A percentile compares a stretch with the other conserved stretches of the same genome.
Conservation (phyloP, 2,329 filamentous ascomycete species). For the Colletotrichum horii region DNA sequence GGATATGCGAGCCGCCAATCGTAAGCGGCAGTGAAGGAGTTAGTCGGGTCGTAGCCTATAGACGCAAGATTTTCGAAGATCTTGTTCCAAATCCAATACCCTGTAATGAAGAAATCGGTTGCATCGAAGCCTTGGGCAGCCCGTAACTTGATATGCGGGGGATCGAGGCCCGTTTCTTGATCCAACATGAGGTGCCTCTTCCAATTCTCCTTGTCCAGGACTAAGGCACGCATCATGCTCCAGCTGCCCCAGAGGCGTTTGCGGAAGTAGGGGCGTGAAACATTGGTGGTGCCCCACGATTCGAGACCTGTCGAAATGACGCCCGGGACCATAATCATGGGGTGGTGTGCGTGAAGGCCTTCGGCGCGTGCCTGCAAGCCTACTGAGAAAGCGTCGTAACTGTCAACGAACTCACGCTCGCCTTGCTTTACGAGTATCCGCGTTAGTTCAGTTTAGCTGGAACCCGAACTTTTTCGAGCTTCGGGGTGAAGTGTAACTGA, state of each 20-base stretch:
- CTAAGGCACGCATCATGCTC: constrained; percentile 97
- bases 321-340: constrained; percentile 95
- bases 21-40: constrained; percentile 73
- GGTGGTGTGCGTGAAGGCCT: constrained; percentile 81
- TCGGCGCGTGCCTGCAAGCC: constrained; percentile 82
- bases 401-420: constrained; percentile 81
- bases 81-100: constrained; percentile 99
- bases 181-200: constrained; percentile 98
- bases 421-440: constrained; percentile 62
- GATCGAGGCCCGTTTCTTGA: constrained; percentile 87
- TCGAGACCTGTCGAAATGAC: constrained; percentile 97
- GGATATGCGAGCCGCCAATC: constrained; percentile 93
- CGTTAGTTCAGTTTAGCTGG: constrained; percentile 13
- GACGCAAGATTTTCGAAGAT: constrained; percentile 96
- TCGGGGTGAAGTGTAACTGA: constrained; percentile 46
- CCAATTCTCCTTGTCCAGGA: constrained; percentile 92
- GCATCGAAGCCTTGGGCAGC: constrained; percentile 97
- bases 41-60: constrained; percentile 90
- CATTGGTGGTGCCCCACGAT: constrained; percentile 90
- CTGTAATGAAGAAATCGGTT: constrained; percentile 90
- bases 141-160: constrained; percentile 85
- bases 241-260: constrained; percentile 97
- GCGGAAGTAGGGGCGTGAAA: constrained; percentile 88
- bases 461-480: not conserved
- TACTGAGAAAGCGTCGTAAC: constrained; percentile 93